Evolutionary conservation across 1,284 basidiomycete species (phyloP), one percentile per base, ranked within the genome.

Genomic region (Waitea zeae): DNA sequence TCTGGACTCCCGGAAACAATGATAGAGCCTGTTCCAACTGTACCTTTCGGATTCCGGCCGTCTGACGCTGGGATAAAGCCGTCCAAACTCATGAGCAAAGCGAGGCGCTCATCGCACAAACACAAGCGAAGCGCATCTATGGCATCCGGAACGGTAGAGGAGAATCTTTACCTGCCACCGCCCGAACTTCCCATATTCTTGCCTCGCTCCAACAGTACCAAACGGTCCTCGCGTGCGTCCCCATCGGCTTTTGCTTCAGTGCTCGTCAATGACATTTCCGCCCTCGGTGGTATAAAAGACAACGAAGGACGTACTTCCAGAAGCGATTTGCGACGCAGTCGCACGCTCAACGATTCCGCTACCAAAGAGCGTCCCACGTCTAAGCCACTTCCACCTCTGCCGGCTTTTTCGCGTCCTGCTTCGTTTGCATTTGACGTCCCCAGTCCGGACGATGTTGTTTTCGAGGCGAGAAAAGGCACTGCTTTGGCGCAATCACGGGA

Each of bases 381-480:
- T n/a, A n/a, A 42, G 15, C 35, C 44, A 18, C 39, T 38, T 5
- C 40, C 48, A 30, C 49, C 52, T 9, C 47, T 51, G 14, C 46
- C 53, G 4, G 38, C 50, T 15, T 40, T 56, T 24, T 46, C 50
- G 26, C 41, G 56, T 17, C 41, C 58, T 9, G 45, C 49, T 17
- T 54, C 58, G 2, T 86, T 82, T 48, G 59, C 69, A 5, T 89
- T 89, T 45, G 70, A 83, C 40, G 62, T 64, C 17, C 83, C 82
- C n/a, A 90, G 86, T 49, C 87, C 88, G 9, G 87, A 92, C 44
- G 87, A 92, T 46, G 55, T 80, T 37, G 73, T 92, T 11, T 58
- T 81, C 48, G 71, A 70, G 42, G 84, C 88, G 24, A 71, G 88
- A 22, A 69, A 67, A 36, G 81, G 82, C 31, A 84, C 87, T 4